phyloP scores from a whole-genome alignment of 108 stramenopile species.

The Pseudonitzschia multistriata region DNA sequence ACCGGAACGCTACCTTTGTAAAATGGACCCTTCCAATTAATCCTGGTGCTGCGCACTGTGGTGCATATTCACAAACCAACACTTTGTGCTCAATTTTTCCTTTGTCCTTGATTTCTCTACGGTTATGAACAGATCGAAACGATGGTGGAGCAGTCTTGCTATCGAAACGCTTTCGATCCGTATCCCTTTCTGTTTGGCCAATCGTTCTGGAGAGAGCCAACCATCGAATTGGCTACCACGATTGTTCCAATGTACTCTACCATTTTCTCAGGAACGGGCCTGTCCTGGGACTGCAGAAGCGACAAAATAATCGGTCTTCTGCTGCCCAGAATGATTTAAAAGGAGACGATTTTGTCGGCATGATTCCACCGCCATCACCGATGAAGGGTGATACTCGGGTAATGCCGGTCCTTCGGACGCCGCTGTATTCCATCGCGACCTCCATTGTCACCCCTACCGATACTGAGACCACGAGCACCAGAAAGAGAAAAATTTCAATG shows the following conservation, averaged over 20 bases:
- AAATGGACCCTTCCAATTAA: neutral
- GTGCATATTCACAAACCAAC: neutral
- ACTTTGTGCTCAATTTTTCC: too few species aligned
- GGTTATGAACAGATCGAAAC: neutral
- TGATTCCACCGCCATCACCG: neutral
- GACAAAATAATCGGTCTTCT: neutral
- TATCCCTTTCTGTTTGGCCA: conserved; percentile 17
- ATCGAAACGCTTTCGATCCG: conserved; percentile 7
- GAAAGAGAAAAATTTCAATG: conserved; percentile 1
- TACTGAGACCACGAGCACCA: neutral
- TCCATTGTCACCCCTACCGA: neutral
- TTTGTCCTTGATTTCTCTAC: neutral
- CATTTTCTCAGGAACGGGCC: conserved; percentile 12
- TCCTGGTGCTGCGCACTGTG: too few species aligned
- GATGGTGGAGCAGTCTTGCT: conserved; percentile 15
- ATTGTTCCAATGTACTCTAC: conserved; percentile 4
- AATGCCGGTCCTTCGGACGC: neutral
- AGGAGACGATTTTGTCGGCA: neutral
- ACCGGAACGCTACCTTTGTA: too few species aligned
- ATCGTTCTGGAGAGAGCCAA: conserved; percentile 15
- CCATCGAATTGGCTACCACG: conserved; percentile 1
- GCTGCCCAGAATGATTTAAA: neutral
- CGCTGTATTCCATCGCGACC: neutral
- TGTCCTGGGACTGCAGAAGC: neutral
- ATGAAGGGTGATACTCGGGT: neutral